Conservation (phyloP, 257 asterid species). For the Asclepias syriaca region DNA sequence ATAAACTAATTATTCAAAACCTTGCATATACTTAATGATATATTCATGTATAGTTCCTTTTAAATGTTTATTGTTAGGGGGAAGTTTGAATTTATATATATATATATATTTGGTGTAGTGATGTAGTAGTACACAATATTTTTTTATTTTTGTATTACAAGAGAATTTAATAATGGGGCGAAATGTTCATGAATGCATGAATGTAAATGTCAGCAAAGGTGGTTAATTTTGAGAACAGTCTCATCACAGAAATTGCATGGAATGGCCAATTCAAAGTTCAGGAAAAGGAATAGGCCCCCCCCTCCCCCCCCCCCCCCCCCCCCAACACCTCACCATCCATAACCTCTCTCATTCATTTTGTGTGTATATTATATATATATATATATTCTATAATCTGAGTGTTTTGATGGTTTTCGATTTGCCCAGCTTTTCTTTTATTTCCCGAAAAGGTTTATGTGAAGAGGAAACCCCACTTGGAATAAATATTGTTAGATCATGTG, state of each 20-base stretch:
- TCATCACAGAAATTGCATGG: slow-evolving; percentile 32
- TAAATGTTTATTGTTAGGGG: too few species aligned
- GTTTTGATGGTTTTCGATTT: too few species aligned
- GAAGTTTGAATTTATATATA: too few species aligned
- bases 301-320: not conserved
- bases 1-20: too few species aligned
- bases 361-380: not conserved
- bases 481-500: too few species aligned
- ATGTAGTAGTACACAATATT: too few species aligned
- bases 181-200: slow-evolving; percentile 15
- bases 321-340: not conserved
- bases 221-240: slow-evolving; percentile 11
- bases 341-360: not conserved
- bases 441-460: too few species aligned
- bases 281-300: slow-evolving; percentile 9
- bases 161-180: not conserved
- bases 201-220: slow-evolving; percentile 15
- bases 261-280: slow-evolving; percentile 16
- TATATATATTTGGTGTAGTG: not conserved
- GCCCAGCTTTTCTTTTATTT: too few species aligned
- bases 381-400: too few species aligned
- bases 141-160: not conserved
- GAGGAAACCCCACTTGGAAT: too few species aligned
- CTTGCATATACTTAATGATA: not conserved
- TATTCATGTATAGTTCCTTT: not conserved